These are phyloP conservation scores for Aspergillus piperis DNA, from an alignment of 2,329 filamentous ascomycete species.

Conservation along the genomic window DNA sequence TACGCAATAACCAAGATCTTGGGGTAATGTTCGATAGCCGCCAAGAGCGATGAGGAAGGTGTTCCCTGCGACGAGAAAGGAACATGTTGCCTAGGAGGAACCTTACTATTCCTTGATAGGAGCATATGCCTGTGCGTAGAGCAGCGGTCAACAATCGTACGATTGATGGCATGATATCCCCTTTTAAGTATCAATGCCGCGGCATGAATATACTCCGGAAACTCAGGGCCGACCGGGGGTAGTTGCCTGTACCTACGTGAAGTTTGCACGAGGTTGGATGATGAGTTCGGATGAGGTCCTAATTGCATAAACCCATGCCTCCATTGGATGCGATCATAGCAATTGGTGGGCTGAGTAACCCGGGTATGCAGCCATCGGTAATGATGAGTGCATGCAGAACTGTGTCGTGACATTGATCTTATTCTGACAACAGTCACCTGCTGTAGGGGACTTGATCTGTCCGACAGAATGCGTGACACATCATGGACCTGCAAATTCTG, in stretches of 20 bases:
- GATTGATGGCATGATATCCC: background rate
- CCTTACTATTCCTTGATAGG: background rate
- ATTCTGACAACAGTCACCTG: background rate
- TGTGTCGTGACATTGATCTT: background rate
- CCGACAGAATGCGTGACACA: too few species aligned
- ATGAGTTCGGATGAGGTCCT: background rate
- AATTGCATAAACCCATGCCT: background rate
- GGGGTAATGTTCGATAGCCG: conserved; percentile 10
- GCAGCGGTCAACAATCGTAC: background rate
- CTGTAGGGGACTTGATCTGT: too few species aligned
- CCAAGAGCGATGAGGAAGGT: conserved; percentile 3
- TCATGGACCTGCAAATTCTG: too few species aligned
- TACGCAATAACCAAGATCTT: conserved; percentile 21
- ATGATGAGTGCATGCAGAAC: background rate
- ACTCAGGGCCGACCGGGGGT: background rate
- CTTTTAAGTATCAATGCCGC: background rate
- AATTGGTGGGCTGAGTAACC: background rate
- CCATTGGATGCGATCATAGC: background rate
- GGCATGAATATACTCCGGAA: conserved; percentile 4
- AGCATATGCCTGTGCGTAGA: background rate
- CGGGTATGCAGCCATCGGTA: background rate
- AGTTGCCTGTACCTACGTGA: background rate
- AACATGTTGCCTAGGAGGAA: background rate
- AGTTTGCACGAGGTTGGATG: background rate
- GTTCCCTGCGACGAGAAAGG: background rate